These are phyloP conservation scores for Rhizopogon vesiculosus DNA, from an alignment of 768 basidiomycete genomes.

Conservation along the genomic window DNA sequence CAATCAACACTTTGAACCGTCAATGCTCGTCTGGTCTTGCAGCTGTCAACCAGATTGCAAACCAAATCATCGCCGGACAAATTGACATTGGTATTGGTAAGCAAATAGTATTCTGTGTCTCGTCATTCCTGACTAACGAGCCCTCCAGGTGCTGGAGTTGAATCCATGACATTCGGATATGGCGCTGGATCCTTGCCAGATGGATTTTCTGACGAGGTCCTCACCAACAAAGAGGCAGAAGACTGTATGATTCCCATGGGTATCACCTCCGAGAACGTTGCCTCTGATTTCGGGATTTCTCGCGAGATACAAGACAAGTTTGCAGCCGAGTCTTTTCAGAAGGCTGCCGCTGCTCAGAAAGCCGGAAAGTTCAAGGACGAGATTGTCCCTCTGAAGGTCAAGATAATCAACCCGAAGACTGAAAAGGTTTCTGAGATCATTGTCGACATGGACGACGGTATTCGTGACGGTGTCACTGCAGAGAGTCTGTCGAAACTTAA, in stretches of 20 bases:
- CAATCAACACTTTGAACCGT: conserved; percentile 82
- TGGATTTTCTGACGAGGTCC: conserved; percentile 59
- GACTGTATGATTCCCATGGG: conserved; percentile 91
- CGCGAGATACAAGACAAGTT: conserved; percentile 81
- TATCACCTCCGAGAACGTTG: conserved; percentile 93
- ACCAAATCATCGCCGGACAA: conserved; percentile 71
- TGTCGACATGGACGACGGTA: conserved; percentile 81
- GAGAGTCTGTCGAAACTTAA: conserved; percentile 78
- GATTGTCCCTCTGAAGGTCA: conserved; percentile 76
- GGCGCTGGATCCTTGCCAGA: conserved; percentile 54
- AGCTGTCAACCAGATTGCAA: conserved; percentile 78
- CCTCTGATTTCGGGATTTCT: conserved; percentile 67
- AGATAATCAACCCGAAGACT: conserved; percentile 68
- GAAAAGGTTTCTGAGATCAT: conserved; percentile 61
- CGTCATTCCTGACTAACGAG: conserved; percentile 2
- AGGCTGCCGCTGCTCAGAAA: conserved; percentile 76
- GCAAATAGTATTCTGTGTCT: conserved; percentile 13
- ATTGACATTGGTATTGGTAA: conserved; percentile 88
- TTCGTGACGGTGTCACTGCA: conserved; percentile 78
- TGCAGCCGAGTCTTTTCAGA: conserved; percentile 79
- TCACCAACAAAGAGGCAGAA: conserved; percentile 61
- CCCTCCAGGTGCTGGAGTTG: conserved; percentile 70
- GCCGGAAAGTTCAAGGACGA: conserved; percentile 79
- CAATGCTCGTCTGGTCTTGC: conserved; percentile 89
- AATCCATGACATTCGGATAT: conserved; percentile 84